Conservation (phyloP, 345 rosid genomes). For the Heritiera fomes region DNA sequence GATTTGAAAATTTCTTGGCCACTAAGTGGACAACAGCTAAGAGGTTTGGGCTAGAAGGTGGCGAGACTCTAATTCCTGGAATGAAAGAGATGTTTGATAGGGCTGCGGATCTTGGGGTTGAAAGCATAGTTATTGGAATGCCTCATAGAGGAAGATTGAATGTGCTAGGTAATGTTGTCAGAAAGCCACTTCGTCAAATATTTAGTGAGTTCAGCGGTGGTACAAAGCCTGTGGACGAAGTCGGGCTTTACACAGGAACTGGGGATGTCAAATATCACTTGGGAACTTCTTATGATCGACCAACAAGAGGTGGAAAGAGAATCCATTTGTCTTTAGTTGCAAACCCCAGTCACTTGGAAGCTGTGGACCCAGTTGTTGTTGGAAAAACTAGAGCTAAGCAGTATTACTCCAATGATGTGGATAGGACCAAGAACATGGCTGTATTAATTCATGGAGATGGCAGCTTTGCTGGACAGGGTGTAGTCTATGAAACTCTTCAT, state of each 20-base stretch:
- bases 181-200: constrained; percentile 79
- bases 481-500: constrained; percentile 83
- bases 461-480: constrained; percentile 91
- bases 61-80: constrained; percentile 83
- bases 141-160: constrained; percentile 80
- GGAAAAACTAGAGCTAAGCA: constrained; percentile 88
- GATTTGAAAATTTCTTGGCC: constrained; percentile 88
- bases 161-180: constrained; percentile 76
- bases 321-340: constrained; percentile 86
- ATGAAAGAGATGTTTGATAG: constrained; percentile 92
- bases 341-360: constrained; percentile 90
- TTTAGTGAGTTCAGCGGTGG: constrained; percentile 85
- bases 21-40: constrained; percentile 86
- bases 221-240: constrained; percentile 79
- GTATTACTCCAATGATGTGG: constrained; percentile 62
- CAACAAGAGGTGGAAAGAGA: constrained; percentile 84
- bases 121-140: constrained; percentile 82
- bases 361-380: constrained; percentile 80
- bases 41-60: constrained; percentile 92
- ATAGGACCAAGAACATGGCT: constrained; percentile 72
- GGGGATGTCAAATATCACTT: constrained; percentile 86
- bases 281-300: constrained; percentile 88
- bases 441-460: constrained; percentile 88
- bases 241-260: constrained; percentile 79
- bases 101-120: constrained; percentile 78